phyloP scores from a whole-genome alignment of 2,329 filamentous ascomycete genomes.

The Aspergillus unguis region DNA sequence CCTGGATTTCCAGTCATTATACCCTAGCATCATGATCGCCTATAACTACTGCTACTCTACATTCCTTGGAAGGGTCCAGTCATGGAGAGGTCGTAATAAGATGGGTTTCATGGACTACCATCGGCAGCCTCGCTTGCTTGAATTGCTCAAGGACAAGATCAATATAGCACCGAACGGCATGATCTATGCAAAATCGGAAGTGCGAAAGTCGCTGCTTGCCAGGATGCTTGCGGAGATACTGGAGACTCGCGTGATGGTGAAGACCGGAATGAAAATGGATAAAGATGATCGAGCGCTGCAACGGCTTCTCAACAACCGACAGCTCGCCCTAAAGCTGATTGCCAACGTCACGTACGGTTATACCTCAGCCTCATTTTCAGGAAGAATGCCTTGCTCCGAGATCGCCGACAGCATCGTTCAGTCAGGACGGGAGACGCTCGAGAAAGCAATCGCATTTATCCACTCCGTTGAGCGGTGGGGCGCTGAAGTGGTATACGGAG shows the following conservation, averaged over 20 bases:
- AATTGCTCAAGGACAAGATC: constrained; percentile 76
- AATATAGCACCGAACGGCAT: constrained; percentile 95
- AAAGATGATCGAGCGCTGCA: constrained; percentile 84
- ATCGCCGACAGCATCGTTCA: constrained; percentile 98
- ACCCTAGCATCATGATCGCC: constrained; percentile 97
- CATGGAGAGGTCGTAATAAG: constrained; percentile 89
- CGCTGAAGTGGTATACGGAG: constrained; percentile 95
- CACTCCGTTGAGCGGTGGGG: constrained; percentile 85
- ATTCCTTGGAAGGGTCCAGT: constrained; percentile 78
- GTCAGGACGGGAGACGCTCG: constrained; percentile 88
- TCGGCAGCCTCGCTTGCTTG: constrained; percentile 69
- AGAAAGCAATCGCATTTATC: constrained; percentile 88
- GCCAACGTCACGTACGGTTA: constrained; percentile 99
- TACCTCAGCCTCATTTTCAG: constrained; percentile 93
- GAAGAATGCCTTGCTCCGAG: constrained; percentile 95
- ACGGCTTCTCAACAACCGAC: constrained; percentile 84
- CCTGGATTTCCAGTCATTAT: constrained; percentile 92
- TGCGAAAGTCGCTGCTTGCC: constrained; percentile 84
- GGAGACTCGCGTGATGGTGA: constrained; percentile 96
- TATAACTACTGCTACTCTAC: constrained; percentile 99
- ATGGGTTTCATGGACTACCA: constrained; percentile 91
- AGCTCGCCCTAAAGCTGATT: constrained; percentile 89
- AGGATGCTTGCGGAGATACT: constrained; percentile 97
- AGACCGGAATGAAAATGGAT: constrained; percentile 91
- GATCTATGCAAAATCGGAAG: constrained; percentile 83